Evolutionary conservation across 208 protist species (phyloP), one percentile per base, ranked within the genome.

Genomic region (Leishmania braziliensis): DNA sequence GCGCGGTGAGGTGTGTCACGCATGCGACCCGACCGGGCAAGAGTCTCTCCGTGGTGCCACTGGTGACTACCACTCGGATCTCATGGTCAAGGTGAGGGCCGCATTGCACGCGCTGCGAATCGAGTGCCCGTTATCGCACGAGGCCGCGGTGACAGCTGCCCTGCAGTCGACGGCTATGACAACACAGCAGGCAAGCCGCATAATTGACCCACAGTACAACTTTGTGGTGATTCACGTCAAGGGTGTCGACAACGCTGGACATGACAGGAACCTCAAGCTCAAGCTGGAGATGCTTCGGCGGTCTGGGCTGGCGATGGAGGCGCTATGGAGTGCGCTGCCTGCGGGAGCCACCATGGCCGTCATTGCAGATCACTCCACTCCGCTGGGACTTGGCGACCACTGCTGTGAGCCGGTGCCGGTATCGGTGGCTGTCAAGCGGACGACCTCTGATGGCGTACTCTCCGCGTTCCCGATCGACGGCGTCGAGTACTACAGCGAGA

Each of bases 151-250:
- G n/a, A 60, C 60, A 5, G 51, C 48, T 18, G 63, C 78, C 6
- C 29, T 80, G 51, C 43, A 72, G 26, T 43, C 62, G 51, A n/a
- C 73, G 26, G 10, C 56, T 2, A 63, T 6, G 53, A 73, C 69
- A 48, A 8, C 69, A 46, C 68, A 73, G 18, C 63, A 77, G 12
- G 78, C 51, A 29, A 70, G 75, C 43, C 69, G 70, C 62, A 48
- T 58, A 9, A 74, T 73, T 43, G 76, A 81, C 63, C 69, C 60
- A 73, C 74, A 82, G 36, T 88, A 78, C 77, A 89, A 87, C 78
- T 92, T 95, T 76, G 88, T 87, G 53, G 88, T 93, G n/a, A 71
- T 95, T 65, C 91, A 95, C 75, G 88, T 95, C n/a, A 95, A 95
- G 79, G 92, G 90, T 70, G 90, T 92, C 48, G 92, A 95, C 75